phyloP scores from a whole-genome alignment of 1,284 basidiomycete genomes.

The Austroboletus rostrupii region DNA sequence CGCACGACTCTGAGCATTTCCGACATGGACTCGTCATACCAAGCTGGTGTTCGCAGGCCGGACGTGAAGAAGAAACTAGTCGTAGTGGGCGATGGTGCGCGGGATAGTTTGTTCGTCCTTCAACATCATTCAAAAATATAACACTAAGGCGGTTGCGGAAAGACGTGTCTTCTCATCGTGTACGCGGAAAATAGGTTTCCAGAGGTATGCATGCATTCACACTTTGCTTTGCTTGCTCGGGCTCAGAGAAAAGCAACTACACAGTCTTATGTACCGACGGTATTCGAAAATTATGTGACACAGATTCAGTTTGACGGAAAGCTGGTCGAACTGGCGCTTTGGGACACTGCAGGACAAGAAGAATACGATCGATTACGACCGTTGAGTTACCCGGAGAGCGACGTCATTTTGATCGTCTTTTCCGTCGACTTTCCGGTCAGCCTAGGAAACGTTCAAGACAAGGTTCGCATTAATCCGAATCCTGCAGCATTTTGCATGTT shows the following conservation, averaged over 20 bases:
- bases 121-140: slow-evolving; percentile 26
- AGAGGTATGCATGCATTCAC: slow-evolving; percentile 59
- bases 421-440: slow-evolving; percentile 96
- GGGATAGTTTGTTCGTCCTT: slow-evolving; percentile 33
- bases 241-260: slow-evolving; percentile 9
- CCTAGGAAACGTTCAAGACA: slow-evolving; percentile 91
- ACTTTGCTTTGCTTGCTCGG: not conserved
- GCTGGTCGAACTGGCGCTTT: slow-evolving; percentile 89
- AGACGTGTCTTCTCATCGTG: slow-evolving; percentile 90
- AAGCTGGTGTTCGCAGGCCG: slow-evolving; percentile 45
- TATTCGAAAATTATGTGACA: slow-evolving; percentile 97
- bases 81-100: slow-evolving; percentile 84
- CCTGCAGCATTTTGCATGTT: not conserved
- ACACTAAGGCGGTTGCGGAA: slow-evolving; percentile 69
- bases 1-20: not conserved
- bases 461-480: slow-evolving; percentile 44
- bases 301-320: slow-evolving; percentile 87
- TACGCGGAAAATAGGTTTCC: slow-evolving; percentile 98
- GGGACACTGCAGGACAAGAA: slow-evolving; percentile 98
- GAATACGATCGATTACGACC: slow-evolving; percentile 95
- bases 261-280: slow-evolving; percentile 96
- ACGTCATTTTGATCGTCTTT: slow-evolving; percentile 96
- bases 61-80: slow-evolving; percentile 88
- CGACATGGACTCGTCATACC: slow-evolving; percentile 26
- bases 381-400: slow-evolving; percentile 92